phyloP scores from a whole-genome alignment of 2,329 filamentous ascomycete species.

The Penicillium sp. region DNA sequence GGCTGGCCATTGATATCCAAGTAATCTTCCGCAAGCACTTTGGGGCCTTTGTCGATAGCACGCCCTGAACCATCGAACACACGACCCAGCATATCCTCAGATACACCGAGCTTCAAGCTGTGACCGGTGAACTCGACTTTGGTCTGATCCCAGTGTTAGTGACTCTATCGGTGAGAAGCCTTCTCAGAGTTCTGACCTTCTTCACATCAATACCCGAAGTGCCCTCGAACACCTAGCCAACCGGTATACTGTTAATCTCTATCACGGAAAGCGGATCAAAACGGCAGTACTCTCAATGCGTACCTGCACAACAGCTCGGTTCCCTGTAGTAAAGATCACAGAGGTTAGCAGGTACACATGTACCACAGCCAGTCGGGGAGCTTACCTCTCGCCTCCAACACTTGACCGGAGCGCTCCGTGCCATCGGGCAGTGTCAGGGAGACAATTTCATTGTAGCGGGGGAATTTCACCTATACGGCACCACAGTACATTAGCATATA shows the following conservation, averaged over 20 bases:
- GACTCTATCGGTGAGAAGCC: slow-evolving; percentile 12
- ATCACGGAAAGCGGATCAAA: slow-evolving; percentile 6
- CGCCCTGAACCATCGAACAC: slow-evolving; percentile 98
- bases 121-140: slow-evolving; percentile 96
- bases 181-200: slow-evolving; percentile 58
- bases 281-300: slow-evolving; percentile 18
- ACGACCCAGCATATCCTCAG: slow-evolving; percentile 98
- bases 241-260: slow-evolving; percentile 22
- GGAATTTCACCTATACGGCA: slow-evolving; percentile 80
- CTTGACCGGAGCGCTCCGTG: slow-evolving; percentile 87
- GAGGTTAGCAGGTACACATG: slow-evolving; percentile 17
- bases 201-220: slow-evolving; percentile 97
- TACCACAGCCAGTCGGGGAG: slow-evolving; percentile 6
- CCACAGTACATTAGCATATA: slow-evolving; percentile 15
- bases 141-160: slow-evolving; percentile 57
- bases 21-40: slow-evolving; percentile 96
- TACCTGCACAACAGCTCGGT: slow-evolving; percentile 93
- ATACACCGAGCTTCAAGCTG: slow-evolving; percentile 97
- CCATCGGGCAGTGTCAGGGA: slow-evolving; percentile 94
- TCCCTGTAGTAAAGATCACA: slow-evolving; percentile 56
- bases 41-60: slow-evolving; percentile 97
- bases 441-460: slow-evolving; percentile 96
- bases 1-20: slow-evolving; percentile 98
- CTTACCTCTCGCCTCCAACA: slow-evolving; percentile 93
- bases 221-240: slow-evolving; percentile 83